Evolutionary conservation across 2,329 filamentous ascomycete genomes (phyloP), one percentile per base, ranked within the genome.

Genomic region (Penicillium janthinellum): DNA sequence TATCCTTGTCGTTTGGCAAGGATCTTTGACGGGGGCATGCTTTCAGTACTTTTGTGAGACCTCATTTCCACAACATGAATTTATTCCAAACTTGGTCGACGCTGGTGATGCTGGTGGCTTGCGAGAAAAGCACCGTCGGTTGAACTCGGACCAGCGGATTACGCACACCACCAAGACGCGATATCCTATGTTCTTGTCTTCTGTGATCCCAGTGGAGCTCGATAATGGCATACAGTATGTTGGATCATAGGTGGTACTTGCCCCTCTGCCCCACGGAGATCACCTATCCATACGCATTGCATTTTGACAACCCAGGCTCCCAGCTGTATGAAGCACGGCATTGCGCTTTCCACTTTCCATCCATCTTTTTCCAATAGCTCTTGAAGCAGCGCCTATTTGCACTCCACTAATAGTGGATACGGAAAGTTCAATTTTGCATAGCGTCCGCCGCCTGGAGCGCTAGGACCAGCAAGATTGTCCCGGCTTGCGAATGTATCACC

Each of bases 241-340:
- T 31, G 44, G 25, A 37, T 14, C 22, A 38, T 37, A 28, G 25
- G 25, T 28, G 12, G 31, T 17, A 39, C n/a, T 22, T 42, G 39
- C n/a, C 45, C 44, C 51, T 51, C 52, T 31, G n/a, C 56, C 44
- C 52, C 57, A 55, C 47, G 34, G 37, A 49, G 37, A 59, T 60
- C 60, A 34, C 60, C 34, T 39, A 37, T 47, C 34, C 41, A 37
- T 47, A n/a, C 22, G 31, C 41, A 45, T 12, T 20, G 12, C 41
- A 45, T 25, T 35, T 35, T 12, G 34, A 49, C 25, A 15, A 60
- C 63, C 62, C 4, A 20, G 20, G 20, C 20, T 20, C 20, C 20
- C 20, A 8, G 7, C 31, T 31, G 28, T 35, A 49, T 47, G 14
- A 25, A 47, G 44, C 15, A 31, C 14, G 22, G 44, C 31, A 12